Base-by-base conservation (phyloP, 768 basidiomycete genomes). In the Gautieria morchelliformis region DNA sequence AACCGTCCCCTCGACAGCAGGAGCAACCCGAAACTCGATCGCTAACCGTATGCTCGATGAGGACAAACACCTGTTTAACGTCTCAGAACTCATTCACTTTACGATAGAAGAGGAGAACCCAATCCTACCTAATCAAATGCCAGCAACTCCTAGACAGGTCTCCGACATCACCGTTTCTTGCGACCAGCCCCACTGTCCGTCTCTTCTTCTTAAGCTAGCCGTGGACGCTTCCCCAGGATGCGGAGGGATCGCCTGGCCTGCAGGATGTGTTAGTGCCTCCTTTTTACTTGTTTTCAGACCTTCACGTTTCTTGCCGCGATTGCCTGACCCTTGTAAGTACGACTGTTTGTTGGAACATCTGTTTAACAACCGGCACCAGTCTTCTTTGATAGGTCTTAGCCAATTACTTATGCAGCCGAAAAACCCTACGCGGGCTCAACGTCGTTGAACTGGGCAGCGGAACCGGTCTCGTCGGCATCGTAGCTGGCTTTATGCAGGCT, bases 221-320 rank as follows among this genome's bases (percentile, higher is more conserved):
- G 78, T 93, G 3, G 90, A 94, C 67, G 83, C 91, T 8, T 75
- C 83, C 44, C 89, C 89, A 17, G 93, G 93, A 1, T 96, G 93
- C 67, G 93, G 93, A 14, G 93, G 93, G 5, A 80, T 93, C 40
- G 84, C 89, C 2, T 95, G 93, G 93, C 90, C 90, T 4, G 89
- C 93, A 8, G 93, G 92, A 62, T 82, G 91, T 79, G 92, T 92
- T 63, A 63, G 72, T 67, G 22, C 22, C 44, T 37, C 51, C 45
- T 19, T n/a, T 14, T 56, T 33, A 15, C 35, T 37, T n/a, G 14
- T 27, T 10, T 39, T 32, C 46, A 50, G 11, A 17, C 1, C 11
- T 41, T 52, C 51, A 22, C 11, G 5, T 42, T 42, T 19, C 42
- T 44, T 44, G 42, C 42, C 19, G 7, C 35, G 11, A 40, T 19